Base-by-base conservation (phyloP, 768 basidiomycete genomes). In the Erythrobasidium yunnanense region DNA sequence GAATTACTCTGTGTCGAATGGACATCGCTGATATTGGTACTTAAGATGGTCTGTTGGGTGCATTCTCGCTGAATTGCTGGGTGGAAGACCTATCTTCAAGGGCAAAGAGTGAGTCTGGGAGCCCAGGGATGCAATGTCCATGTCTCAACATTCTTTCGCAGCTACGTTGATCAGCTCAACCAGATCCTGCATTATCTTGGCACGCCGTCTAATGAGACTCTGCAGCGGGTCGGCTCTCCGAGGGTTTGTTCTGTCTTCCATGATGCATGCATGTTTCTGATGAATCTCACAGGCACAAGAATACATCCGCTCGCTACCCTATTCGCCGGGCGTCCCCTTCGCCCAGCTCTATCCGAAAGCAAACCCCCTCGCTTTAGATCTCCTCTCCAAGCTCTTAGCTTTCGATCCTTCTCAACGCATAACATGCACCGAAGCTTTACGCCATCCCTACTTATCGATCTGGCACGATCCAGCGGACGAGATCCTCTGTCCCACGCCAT, bases 161-260 rank as follows among this genome's bases (percentile, higher is more conserved):
- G 97, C 75, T 97, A 99, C 75, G 93, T 99, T 62, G 95, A 99
- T 76, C 95, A 99, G 76, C 81, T 97, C 55, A 97, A 97, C 67
- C 63, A 95, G 77, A 96, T 99, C 73, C 81, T 99, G 35, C 92
- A 97, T 76, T 90, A 92, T 73, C 84, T 97, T n/a, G 95, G 95
- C 25, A 97, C 95, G 0, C 95, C 93, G 0, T 88, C 88, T 20
- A 95, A 99, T 75, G 90, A 93, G 68, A 95, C 95, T 0, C 83
- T 99, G 13, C 85, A 93, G 51, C 85, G 95, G 51, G 92, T 99
- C 55, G 95, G 95, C 23, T 90, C 88, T 35, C 93, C 95, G 32
- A 82, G 95, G 67, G 91, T 90, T 73, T 52, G 84, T 79, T 2
- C 3, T 11, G 17, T 56, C 38, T 7, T 11, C 67, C 50, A 5